A percentile compares a stretch with the other conserved stretches of the same genome.
Evolutionary conservation across 352 stramenopile genomes (phyloP).

Genomic region (Pythium myriotylum): DNA sequence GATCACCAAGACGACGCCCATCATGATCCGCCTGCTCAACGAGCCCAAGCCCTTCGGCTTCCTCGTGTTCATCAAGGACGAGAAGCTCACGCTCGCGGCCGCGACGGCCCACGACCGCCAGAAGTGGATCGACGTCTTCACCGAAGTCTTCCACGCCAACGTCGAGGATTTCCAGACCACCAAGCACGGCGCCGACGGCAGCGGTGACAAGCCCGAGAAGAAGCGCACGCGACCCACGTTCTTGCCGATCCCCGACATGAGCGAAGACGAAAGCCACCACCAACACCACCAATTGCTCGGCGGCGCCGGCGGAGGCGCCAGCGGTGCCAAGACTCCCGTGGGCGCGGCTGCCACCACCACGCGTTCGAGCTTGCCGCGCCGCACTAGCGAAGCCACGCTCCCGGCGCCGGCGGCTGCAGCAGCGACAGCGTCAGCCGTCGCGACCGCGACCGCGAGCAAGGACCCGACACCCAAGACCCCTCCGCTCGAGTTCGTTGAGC

Average conservation of each 20-base stretch:
- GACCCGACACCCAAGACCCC: not conserved
- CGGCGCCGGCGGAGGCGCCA: no score
- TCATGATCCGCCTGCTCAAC: constrained; percentile 68
- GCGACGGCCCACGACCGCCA: constrained; percentile 69
- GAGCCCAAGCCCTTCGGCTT: constrained; percentile 78
- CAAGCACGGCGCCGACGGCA: constrained; percentile 9
- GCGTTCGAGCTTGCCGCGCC: not conserved
- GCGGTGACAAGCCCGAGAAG: constrained; percentile 54
- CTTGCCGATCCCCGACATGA: constrained; percentile 66
- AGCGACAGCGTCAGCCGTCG: not conserved
- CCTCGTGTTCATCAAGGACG: constrained; percentile 76
- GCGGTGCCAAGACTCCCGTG: constrained; percentile 20
- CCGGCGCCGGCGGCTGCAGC: not conserved
- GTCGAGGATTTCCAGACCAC: constrained; percentile 51
- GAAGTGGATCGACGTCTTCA: constrained; percentile 83
- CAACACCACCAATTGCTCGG: constrained; percentile 7
- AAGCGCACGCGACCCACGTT: constrained; percentile 65
- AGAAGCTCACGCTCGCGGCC: constrained; percentile 77
- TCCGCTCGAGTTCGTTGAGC: not conserved
- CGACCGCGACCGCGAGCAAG: not conserved
- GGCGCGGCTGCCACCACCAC: not conserved
- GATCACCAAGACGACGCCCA: constrained; percentile 61
- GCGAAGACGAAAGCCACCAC: constrained; percentile 16
- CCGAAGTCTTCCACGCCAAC: constrained; percentile 73
- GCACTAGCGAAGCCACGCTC: not conserved